A percentile compares a stretch with the other conserved stretches of the same genome.
Evolutionary conservation across 495 filamentous ascomycete genomes (phyloP).

Genomic region (Annulohypoxylon maeteangense): DNA sequence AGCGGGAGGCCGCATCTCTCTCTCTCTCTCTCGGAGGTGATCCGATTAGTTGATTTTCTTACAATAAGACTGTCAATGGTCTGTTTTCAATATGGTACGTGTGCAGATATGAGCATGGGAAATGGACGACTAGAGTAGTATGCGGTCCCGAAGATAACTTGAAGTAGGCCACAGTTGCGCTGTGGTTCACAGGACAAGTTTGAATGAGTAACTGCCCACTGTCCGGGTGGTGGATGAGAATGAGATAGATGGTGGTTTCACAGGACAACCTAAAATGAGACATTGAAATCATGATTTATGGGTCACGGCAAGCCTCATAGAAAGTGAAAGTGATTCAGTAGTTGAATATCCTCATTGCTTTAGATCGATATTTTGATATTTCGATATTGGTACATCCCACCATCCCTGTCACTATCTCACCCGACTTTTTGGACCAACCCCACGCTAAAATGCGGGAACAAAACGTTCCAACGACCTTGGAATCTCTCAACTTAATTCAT

Average conservation of each 20-base stretch:
- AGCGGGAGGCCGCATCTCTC: neutral
- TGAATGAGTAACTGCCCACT: neutral
- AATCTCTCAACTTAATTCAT: neutral
- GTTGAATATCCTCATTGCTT: conserved; percentile 2
- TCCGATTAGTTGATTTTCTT: neutral
- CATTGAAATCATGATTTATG: neutral
- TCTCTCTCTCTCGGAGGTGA: neutral
- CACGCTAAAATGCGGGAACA: conserved; percentile 13
- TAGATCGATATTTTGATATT: neutral
- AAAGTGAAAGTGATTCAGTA: neutral
- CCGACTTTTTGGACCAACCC: conserved; percentile 18
- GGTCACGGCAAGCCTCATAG: neutral
- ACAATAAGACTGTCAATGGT: neutral
- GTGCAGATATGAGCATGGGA: neutral
- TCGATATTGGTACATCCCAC: too few relatives aligned
- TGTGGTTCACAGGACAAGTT: neutral
- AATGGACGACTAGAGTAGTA: neutral
- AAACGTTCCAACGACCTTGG: conserved; percentile 1
- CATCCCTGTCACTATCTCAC: conserved; percentile 14
- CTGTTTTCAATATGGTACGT: neutral
- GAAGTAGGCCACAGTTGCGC: neutral
- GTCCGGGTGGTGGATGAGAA: neutral
- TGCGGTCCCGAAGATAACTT: neutral
- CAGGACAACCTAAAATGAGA: conserved; percentile 3
- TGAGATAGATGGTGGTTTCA: conserved; percentile 4